Conservation (phyloP, 768 basidiomycete species). For the Pleurotus ostreatus region DNA sequence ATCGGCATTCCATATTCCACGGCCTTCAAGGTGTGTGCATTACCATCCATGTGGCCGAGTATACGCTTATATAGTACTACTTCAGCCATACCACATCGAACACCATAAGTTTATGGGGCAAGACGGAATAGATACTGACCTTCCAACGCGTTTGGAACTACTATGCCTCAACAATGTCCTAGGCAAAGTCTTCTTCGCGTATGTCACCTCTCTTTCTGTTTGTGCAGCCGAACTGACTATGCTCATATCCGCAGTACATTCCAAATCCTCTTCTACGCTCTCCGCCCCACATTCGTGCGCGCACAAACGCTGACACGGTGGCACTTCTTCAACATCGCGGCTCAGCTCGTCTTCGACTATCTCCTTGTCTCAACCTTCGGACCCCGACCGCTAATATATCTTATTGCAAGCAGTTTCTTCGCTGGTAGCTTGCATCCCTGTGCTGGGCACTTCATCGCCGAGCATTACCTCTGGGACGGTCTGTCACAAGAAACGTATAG, state of each 20-base stretch:
- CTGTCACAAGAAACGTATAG: slow-evolving; percentile 94
- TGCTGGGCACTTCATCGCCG: slow-evolving; percentile 97
- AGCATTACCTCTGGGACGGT: slow-evolving; percentile 94
- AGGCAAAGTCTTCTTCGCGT: slow-evolving; percentile 98
- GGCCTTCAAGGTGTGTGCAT: slow-evolving; percentile 75
- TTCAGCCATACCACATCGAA: slow-evolving; percentile 86
- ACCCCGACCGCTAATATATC: slow-evolving; percentile 61
- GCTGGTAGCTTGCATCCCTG: slow-evolving; percentile 95
- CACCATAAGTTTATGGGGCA: slow-evolving; percentile 96
- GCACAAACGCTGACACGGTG: slow-evolving; percentile 75
- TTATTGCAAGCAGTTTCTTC: slow-evolving; percentile 89
- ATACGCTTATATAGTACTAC: background rate
- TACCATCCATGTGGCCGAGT: too few relatives aligned
- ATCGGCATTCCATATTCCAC: slow-evolving; percentile 95
- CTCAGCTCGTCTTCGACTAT: slow-evolving; percentile 71
- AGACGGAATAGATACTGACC: slow-evolving; percentile 94
- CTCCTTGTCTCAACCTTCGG: slow-evolving; percentile 48
- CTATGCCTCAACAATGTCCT: slow-evolving; percentile 89
- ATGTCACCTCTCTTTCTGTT: slow-evolving; percentile 23
- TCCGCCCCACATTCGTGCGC: slow-evolving; percentile 91
- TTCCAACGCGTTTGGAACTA: slow-evolving; percentile 85
- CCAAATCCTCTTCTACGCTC: slow-evolving; percentile 96
- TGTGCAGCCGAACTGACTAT: background rate
- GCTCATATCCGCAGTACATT: slow-evolving; percentile 61
- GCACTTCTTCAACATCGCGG: slow-evolving; percentile 76